Evolutionary conservation across 495 filamentous ascomycete genomes (phyloP).

Genomic region (Xylaria sp.): DNA sequence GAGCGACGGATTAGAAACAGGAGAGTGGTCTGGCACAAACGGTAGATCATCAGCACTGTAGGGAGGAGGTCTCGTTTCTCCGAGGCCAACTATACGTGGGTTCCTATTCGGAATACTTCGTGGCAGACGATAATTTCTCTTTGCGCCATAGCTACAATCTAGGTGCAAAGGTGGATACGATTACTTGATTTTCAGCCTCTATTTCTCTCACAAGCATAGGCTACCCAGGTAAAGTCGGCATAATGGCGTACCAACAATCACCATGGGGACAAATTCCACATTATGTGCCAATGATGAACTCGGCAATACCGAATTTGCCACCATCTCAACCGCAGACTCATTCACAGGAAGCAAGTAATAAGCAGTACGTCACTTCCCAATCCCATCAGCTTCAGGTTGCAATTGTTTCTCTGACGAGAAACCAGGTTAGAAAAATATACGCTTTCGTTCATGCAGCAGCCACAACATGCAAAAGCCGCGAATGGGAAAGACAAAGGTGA

Average conservation of each 20-base stretch:
- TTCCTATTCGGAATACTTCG: background rate
- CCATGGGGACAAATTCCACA: conserved; percentile 37
- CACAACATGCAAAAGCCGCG: conserved; percentile 42
- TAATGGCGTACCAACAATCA: conserved; percentile 42
- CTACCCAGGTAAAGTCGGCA: background rate
- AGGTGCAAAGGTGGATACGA: background rate
- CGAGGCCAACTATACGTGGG: background rate
- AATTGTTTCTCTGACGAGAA: conserved; percentile 4
- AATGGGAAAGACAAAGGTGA: conserved; percentile 46
- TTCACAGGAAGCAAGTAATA: conserved; percentile 30
- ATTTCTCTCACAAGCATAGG: background rate
- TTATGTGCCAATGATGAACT: conserved; percentile 43
- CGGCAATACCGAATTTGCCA: conserved; percentile 38
- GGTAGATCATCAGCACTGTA: background rate
- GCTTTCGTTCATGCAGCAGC: conserved; percentile 43
- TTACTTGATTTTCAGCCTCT: background rate
- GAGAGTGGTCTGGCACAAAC: conserved; percentile 23
- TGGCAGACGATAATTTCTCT: background rate
- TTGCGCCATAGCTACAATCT: background rate
- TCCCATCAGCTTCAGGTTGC: background rate
- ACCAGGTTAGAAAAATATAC: conserved; percentile 33
- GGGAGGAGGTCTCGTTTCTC: background rate
- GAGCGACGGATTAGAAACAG: conserved; percentile 26
- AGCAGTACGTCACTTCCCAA: conserved; percentile 28
- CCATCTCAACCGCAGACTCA: conserved; percentile 35